A percentile compares a stretch with the other conserved stretches of the same genome.
These are phyloP conservation scores for Microcyclosporella mali DNA, from an alignment of 2,329 filamentous ascomycete genomes.

Conservation along the genomic window DNA sequence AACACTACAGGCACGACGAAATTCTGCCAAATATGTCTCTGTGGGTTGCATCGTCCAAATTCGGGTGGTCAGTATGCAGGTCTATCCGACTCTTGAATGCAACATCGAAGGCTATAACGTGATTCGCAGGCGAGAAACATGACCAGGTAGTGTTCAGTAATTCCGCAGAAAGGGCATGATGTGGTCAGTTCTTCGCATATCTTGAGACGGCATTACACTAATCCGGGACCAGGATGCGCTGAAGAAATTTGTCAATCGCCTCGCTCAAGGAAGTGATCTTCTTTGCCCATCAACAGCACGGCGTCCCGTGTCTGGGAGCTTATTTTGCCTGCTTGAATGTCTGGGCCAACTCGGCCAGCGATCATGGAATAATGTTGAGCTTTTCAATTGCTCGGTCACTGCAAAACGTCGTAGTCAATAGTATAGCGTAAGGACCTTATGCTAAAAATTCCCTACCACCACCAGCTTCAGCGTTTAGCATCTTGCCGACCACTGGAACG, in stretches of 20 bases:
- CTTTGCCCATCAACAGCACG: conserved; percentile 54
- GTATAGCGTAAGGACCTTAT: not conserved
- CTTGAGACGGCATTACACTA: not conserved
- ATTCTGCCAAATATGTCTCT: conserved; percentile 25
- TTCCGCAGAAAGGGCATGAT: conserved; percentile 30
- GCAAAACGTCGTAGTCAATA: not conserved
- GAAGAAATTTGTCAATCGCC: conserved; percentile 28
- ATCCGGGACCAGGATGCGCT: conserved; percentile 35
- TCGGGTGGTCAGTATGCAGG: conserved; percentile 28
- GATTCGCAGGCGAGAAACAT: conserved; percentile 36
- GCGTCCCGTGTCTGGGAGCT: conserved; percentile 35
- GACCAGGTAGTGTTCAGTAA: conserved; percentile 32
- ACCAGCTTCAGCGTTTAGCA: conserved; percentile 19
- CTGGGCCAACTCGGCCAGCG: conserved; percentile 16
- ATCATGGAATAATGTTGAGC: conserved; percentile 36
- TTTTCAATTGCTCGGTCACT: conserved; percentile 30
- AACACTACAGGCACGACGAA: conserved; percentile 13
- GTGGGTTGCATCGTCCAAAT: conserved; percentile 23
- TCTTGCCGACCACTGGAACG: conserved; percentile 34
- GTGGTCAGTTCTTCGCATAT: not conserved
- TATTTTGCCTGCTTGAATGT: conserved; percentile 12
- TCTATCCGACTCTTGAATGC: conserved; percentile 33
- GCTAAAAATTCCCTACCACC: not conserved
- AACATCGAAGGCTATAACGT: conserved; percentile 31
- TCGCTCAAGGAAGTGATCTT: conserved; percentile 55